Evolutionary conservation across 2,329 filamentous ascomycete genomes (phyloP).

Genomic region (Periconia macrospinosa): DNA sequence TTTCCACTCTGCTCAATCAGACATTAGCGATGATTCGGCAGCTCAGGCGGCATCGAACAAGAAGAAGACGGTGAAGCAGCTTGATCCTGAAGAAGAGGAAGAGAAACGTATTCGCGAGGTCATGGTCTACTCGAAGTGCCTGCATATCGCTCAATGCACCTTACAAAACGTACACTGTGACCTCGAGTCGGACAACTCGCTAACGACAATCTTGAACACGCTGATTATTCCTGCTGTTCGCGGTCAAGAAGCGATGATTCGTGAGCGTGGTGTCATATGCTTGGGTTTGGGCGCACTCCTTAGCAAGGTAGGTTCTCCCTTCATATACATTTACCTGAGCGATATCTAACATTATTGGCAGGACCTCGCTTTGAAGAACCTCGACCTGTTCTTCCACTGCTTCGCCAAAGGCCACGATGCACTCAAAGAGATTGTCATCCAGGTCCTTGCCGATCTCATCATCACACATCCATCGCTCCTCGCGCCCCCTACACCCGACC

Average conservation of each 20-base stretch:
- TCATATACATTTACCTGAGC: neutral
- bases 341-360: conserved; percentile 29
- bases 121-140: conserved; percentile 96
- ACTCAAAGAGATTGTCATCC: conserved; percentile 84
- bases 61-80: conserved; percentile 38
- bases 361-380: conserved; percentile 87
- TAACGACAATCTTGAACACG: conserved; percentile 98
- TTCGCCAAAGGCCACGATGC: conserved; percentile 90
- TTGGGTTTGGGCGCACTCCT: conserved; percentile 89
- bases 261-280: conserved; percentile 86
- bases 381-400: conserved; percentile 92
- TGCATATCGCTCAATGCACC: conserved; percentile 98
- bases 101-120: conserved; percentile 85
- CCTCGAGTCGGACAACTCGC: conserved; percentile 82
- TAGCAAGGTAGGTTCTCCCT: conserved; percentile 65
- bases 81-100: conserved; percentile 57
- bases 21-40: conserved; percentile 64
- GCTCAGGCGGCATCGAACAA: conserved; percentile 48
- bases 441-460: conserved; percentile 91
- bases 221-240: conserved; percentile 93
- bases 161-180: conserved; percentile 87
- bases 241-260: conserved; percentile 87
- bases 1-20: conserved; percentile 91
- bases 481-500: conserved; percentile 52
- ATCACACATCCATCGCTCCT: conserved; percentile 85